A percentile compares a stretch with the other conserved stretches of the same genome.
These are phyloP conservation scores for Suillus variegatus DNA, from an alignment of 768 basidiomycete species.

Conservation along the genomic window DNA sequence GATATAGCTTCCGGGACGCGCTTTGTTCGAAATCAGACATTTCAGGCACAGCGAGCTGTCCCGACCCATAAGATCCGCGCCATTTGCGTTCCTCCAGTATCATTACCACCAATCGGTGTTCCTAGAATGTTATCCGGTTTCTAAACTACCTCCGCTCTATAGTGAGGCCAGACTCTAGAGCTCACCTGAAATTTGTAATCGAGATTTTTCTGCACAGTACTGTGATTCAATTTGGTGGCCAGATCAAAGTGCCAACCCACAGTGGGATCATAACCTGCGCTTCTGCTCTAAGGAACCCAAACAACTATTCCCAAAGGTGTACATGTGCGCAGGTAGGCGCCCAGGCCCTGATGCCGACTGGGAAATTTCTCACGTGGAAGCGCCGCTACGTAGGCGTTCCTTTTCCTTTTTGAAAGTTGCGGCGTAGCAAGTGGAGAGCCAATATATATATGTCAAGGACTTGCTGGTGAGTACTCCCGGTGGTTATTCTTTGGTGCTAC, in stretches of 20 bases:
- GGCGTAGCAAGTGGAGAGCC: neutral
- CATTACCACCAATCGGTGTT: neutral
- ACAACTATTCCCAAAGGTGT: neutral
- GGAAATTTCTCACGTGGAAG: neutral
- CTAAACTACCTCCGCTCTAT: neutral
- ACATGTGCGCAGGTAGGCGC: neutral
- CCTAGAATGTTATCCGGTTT: neutral
- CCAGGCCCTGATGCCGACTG: neutral
- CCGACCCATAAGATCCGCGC: neutral
- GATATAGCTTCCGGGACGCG: neutral
- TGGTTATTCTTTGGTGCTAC: neutral
- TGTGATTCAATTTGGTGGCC: neutral
- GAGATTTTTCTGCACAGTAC: neutral
- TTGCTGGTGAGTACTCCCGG: neutral
- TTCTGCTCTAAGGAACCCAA: neutral
- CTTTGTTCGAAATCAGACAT: neutral
- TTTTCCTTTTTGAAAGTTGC: neutral
- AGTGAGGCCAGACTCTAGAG: neutral
- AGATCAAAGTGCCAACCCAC: neutral
- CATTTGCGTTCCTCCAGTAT: neutral
- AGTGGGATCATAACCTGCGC: neutral
- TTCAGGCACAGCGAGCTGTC: neutral
- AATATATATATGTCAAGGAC: neutral
- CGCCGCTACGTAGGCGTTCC: too few species aligned
- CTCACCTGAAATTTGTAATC: neutral